Evolutionary conservation across 768 basidiomycete species (phyloP).

Genomic region (Asterophora parasitica): DNA sequence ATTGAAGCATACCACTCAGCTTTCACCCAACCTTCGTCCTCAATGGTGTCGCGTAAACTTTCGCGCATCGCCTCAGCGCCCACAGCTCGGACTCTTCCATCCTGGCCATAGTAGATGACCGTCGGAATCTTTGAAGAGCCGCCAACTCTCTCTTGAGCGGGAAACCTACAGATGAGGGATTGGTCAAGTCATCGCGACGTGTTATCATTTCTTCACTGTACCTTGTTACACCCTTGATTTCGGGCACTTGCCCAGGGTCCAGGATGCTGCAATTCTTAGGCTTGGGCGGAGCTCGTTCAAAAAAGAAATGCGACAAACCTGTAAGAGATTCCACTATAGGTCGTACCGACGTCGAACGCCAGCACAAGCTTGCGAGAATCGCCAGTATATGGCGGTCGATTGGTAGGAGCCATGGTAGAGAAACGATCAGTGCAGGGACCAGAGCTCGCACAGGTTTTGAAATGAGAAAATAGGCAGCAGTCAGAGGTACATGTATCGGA

Average conservation of each 20-base stretch:
- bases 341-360: conserved; percentile 46
- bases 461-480: not conserved
- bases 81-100: conserved; percentile 34
- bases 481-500: not conserved
- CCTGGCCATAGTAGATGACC: conserved; percentile 41
- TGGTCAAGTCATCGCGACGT: not conserved
- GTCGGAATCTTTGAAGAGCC: conserved; percentile 48
- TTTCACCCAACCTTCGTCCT: conserved; percentile 44
- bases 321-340: conserved; percentile 45
- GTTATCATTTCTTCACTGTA: conserved; percentile 1
- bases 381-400: conserved; percentile 31
- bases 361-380: conserved; percentile 35
- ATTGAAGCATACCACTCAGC: conserved; percentile 38
- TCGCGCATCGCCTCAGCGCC: conserved; percentile 46
- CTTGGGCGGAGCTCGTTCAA: not conserved
- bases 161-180: conserved; percentile 31
- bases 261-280: conserved; percentile 25
- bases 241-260: conserved; percentile 33
- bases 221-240: conserved; percentile 43
- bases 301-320: conserved; percentile 10
- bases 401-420: conserved; percentile 4
- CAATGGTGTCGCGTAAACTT: conserved; percentile 34
- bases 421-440: too few relatives aligned
- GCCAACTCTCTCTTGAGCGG: conserved; percentile 40
- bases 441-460: not conserved